A percentile compares a stretch with the other conserved stretches of the same genome.
These are phyloP conservation scores for Bipolaris victoriae DNA, from an alignment of 2,329 filamentous ascomycete species.

Conservation along the genomic window DNA sequence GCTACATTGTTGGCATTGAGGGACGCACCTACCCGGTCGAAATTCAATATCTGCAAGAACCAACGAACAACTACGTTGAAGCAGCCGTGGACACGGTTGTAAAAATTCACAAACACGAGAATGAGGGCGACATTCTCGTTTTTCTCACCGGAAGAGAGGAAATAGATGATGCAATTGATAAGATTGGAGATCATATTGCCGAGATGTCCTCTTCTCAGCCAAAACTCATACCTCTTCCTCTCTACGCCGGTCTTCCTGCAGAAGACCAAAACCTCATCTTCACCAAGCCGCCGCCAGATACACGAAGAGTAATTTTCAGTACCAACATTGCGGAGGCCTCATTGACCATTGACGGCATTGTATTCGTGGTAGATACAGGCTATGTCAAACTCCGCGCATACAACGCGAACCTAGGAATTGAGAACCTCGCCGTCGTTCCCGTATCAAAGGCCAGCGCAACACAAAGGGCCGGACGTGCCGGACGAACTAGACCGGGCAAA, in stretches of 20 bases:
- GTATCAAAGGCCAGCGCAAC: slow-evolving; percentile 92
- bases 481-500: slow-evolving; percentile 87
- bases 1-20: slow-evolving; percentile 81
- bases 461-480: slow-evolving; percentile 87
- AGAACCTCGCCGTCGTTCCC: slow-evolving; percentile 79
- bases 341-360: slow-evolving; percentile 88
- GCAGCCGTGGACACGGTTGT: slow-evolving; percentile 82
- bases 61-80: slow-evolving; percentile 86
- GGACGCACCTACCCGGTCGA: slow-evolving; percentile 90
- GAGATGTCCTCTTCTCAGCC: slow-evolving; percentile 66
- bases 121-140: slow-evolving; percentile 83
- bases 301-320: slow-evolving; percentile 87
- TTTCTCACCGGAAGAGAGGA: slow-evolving; percentile 94
- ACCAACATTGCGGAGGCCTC: slow-evolving; percentile 98
- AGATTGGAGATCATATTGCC: slow-evolving; percentile 73
- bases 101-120: slow-evolving; percentile 82
- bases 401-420: slow-evolving; percentile 83
- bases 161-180: slow-evolving; percentile 82
- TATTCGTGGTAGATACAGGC: slow-evolving; percentile 88
- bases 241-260: slow-evolving; percentile 87
- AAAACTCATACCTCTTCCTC: slow-evolving; percentile 72
- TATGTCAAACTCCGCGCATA: slow-evolving; percentile 90
- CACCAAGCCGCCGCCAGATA: slow-evolving; percentile 79
- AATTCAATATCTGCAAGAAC: slow-evolving; percentile 76
- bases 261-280: slow-evolving; percentile 97